Percentiles rank a stretch among this genome's conserved stretches.
Conservation (phyloP, 306 rosid species). For the Prunus salicina region DNA sequence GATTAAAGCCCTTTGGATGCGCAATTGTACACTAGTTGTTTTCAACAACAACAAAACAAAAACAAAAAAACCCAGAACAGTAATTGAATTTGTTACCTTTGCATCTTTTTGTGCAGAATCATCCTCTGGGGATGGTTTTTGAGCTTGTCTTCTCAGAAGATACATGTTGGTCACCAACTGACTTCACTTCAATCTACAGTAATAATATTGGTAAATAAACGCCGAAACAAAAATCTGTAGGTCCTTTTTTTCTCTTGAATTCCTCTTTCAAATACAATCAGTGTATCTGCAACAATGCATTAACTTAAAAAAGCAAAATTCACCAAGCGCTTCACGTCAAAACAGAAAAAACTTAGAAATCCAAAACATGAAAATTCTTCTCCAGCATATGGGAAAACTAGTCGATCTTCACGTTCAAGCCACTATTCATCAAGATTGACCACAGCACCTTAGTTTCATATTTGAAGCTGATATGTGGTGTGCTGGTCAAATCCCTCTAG, state of each 20-base stretch:
- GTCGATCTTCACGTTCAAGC: neutral
- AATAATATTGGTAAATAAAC: constrained; percentile 10
- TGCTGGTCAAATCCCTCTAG: constrained; percentile 1
- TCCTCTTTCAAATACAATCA: neutral
- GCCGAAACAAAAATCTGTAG: neutral
- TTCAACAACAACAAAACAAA: too few species aligned
- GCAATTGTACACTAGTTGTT: neutral
- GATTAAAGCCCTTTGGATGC: neutral
- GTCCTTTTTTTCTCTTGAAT: neutral
- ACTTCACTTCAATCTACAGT: constrained; percentile 36
- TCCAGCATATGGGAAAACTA: neutral
- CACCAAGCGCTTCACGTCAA: neutral
- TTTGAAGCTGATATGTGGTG: neutral
- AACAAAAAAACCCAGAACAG: neutral
- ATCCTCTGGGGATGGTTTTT: constrained; percentile 39
- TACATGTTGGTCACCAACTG: constrained; percentile 45
- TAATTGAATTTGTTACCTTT: constrained; percentile 43
- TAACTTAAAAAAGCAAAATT: neutral
- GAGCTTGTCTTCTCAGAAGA: constrained; percentile 52
- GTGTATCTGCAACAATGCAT: constrained; percentile 3
- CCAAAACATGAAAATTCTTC: neutral
- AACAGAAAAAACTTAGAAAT: neutral
- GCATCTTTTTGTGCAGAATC: constrained; percentile 50
- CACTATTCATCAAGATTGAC: neutral
- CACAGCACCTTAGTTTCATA: neutral